These are phyloP conservation scores for Candida sp. DNA, from an alignment of 1,139 yeast species.

Conservation along the genomic window DNA sequence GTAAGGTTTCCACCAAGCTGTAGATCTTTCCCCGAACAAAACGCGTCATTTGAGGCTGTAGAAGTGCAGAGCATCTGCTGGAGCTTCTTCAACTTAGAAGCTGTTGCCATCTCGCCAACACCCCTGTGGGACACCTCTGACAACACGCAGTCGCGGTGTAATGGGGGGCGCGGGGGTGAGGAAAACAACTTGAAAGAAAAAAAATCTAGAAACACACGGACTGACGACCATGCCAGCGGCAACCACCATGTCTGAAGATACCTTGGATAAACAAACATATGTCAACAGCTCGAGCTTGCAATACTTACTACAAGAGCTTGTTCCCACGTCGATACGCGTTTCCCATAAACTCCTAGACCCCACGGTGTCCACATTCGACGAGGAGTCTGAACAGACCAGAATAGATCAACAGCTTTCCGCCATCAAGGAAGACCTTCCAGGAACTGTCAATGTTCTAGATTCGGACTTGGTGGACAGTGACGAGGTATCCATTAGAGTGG, in stretches of 20 bases:
- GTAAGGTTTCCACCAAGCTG: too few relatives aligned
- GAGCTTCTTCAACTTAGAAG: too few relatives aligned
- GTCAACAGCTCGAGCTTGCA: conserved; percentile 60
- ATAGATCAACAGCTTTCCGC: conserved; percentile 27
- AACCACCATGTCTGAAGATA: conserved; percentile 18
- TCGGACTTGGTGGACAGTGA: conserved; percentile 43
- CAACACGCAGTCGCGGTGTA: too few relatives aligned
- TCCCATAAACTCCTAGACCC: conserved; percentile 27
- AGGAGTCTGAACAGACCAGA: conserved; percentile 17
- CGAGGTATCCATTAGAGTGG: conserved; percentile 64
- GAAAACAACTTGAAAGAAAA: too few relatives aligned
- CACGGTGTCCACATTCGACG: conserved; percentile 9
- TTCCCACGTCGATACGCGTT: conserved; percentile 71
- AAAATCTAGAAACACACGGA: too few relatives aligned
- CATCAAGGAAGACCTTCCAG: conserved; percentile 37
- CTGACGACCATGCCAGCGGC: too few relatives aligned
- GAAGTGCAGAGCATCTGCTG: too few relatives aligned
- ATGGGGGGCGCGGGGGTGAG: too few relatives aligned
- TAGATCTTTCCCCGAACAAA: too few relatives aligned
- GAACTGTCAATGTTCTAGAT: conserved; percentile 45
- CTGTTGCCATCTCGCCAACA: too few relatives aligned
- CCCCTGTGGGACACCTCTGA: too few relatives aligned
- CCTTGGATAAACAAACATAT: conserved; percentile 25
- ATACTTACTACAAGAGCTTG: conserved; percentile 71
- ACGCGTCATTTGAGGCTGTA: too few relatives aligned